Evolutionary conservation across 305 asterid genomes (phyloP), one percentile per base, ranked within the genome.

Genomic region (Fraxinus xanthoxyloides): DNA sequence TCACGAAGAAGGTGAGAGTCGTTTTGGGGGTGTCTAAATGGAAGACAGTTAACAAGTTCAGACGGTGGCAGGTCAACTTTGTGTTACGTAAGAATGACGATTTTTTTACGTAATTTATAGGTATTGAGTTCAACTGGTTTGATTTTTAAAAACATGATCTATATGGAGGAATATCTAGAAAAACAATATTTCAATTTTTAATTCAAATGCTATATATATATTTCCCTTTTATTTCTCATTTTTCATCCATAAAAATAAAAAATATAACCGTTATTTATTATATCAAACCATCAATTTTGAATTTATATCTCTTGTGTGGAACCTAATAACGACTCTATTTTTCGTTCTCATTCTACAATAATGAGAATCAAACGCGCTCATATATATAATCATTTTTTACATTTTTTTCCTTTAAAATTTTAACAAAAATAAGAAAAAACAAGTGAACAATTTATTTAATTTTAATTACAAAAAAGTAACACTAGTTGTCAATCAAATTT

Each of bases 11-110:
- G 81, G 80, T 19, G 83, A 59, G 89, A 76, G 54, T 28, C 79
- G 46, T 19, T 56, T 76, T 67, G 51, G 48, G 82, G 85, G 93
- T 95, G 97, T 92, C 95, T 85, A 92, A 89, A 78, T 90, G 93
- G 97, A 91, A 89, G 78, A 85, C 87, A 89, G 88, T 90, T 82
- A 74, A 73, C 84, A 79, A 82, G 85, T 85, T 84, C 84, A 54
- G 90, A 91, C 91, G 83, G 78, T 84, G 87, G 84, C 83, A 61
- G 65, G 84, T 80, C 69, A 30, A 67, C 23, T 67, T 34, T 30
- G 74, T 67, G 23, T 67, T 38, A 67, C 74, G 38, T 67, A 28
- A 28, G 74, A 28, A 67, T 28, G 23, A 4, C 38, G 21, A 13
- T 67, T 67, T 28, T 69, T 77, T 26, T 48, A n/a, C 65, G 24